Conservation (phyloP, 345 rosid genomes). For the Garcia nutans region DNA sequence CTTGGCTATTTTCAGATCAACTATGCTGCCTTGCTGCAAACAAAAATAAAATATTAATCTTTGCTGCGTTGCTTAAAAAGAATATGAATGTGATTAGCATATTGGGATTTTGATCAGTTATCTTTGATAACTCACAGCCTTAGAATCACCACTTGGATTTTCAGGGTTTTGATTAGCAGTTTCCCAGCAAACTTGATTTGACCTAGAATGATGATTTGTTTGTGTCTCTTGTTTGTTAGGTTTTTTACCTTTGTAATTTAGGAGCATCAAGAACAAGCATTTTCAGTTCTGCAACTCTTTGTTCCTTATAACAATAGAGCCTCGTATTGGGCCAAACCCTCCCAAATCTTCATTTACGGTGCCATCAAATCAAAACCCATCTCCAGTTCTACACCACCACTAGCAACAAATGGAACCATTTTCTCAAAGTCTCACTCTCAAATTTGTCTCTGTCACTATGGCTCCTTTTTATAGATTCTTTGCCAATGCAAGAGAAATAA, state of each 20-base stretch:
- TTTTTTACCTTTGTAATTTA: neutral
- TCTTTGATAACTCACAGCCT: neutral
- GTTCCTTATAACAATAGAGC: neutral
- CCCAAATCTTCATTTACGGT: neutral
- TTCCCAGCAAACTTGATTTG: neutral
- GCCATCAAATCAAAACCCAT: neutral
- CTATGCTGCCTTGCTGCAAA: constrained; percentile 8
- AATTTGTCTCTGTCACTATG: no score
- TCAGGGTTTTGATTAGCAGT: no score
- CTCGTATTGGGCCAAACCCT: neutral
- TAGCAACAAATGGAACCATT: no score
- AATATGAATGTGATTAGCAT: neutral
- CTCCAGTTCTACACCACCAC: no score
- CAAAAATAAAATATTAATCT: neutral
- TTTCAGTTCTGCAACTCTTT: neutral
- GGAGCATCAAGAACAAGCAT: neutral
- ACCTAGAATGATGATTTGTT: neutral
- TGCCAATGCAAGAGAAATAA: no score
- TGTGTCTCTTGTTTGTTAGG: neutral
- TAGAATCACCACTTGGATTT: no score
- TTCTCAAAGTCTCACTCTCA: no score
- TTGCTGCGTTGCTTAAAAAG: neutral
- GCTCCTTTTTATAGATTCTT: no score
- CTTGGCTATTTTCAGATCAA: constrained; percentile 1
- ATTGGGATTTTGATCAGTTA: neutral